Evolutionary conservation across 805 yeast genomes (phyloP).

Genomic region (Wickerhamomyces chambardii): DNA sequence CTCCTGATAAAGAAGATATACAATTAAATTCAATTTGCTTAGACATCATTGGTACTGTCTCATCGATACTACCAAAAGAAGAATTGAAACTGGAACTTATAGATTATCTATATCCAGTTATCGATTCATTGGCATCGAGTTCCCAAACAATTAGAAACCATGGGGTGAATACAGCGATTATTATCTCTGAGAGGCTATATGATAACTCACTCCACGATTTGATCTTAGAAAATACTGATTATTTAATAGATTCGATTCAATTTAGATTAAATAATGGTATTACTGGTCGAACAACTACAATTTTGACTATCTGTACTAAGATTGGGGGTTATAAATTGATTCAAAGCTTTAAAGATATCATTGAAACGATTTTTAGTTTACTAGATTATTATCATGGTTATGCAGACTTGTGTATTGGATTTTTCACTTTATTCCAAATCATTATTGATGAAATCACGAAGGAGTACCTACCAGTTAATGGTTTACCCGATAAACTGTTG

Average conservation of each 20-base stretch:
- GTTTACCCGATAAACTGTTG: slow-evolving; percentile 9
- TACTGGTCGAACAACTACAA: slow-evolving; percentile 65
- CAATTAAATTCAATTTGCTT: slow-evolving; percentile 27
- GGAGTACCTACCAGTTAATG: slow-evolving; percentile 22
- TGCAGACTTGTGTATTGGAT: slow-evolving; percentile 57
- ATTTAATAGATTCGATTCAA: slow-evolving; percentile 73
- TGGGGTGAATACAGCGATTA: slow-evolving; percentile 42
- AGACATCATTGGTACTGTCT: slow-evolving; percentile 29
- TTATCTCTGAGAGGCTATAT: slow-evolving; percentile 44
- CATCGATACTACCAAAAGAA: slow-evolving; percentile 16
- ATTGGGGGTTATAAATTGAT: slow-evolving; percentile 63
- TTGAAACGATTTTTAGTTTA: slow-evolving; percentile 65
- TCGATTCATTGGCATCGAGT: slow-evolving; percentile 61
- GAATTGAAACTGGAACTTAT: slow-evolving; percentile 43
- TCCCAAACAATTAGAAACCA: slow-evolving; percentile 33
- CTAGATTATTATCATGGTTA: slow-evolving; percentile 86
- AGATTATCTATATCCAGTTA: slow-evolving; percentile 63
- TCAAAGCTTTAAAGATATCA: slow-evolving; percentile 60
- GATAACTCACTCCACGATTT: slow-evolving; percentile 46
- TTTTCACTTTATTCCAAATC: slow-evolving; percentile 62
- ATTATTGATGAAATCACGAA: slow-evolving; percentile 39
- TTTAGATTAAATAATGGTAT: slow-evolving; percentile 58
- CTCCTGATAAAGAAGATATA: slow-evolving; percentile 4
- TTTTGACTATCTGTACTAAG: slow-evolving; percentile 58
- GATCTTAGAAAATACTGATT: slow-evolving; percentile 66